These are phyloP conservation scores for Thelephora ganbajun DNA, from an alignment of 768 basidiomycete species.

Conservation along the genomic window DNA sequence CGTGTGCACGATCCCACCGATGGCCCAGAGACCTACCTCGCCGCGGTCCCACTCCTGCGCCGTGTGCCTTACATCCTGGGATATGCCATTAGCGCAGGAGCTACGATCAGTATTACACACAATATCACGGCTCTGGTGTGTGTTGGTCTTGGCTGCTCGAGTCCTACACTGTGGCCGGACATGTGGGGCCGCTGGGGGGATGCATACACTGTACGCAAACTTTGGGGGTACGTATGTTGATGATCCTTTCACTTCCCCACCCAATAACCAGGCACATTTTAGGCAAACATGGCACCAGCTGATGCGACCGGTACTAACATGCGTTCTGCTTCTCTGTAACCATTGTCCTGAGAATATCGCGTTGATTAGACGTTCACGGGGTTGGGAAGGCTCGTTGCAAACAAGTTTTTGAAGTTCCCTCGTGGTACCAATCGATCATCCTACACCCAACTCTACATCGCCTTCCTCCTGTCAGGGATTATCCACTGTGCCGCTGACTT, in stretches of 20 bases:
- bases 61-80: not conserved
- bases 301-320: conserved; percentile 18
- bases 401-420: conserved; percentile 10
- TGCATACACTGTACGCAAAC: conserved; percentile 23
- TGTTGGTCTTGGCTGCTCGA: conserved; percentile 9
- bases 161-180: conserved; percentile 26
- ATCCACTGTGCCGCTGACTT: conserved; percentile 22
- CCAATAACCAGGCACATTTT: not conserved
- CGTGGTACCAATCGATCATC: conserved; percentile 14
- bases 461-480: conserved; percentile 21
- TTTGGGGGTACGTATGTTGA: conserved; percentile 25
- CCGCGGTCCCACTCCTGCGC: not conserved
- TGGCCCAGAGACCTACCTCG: not conserved
- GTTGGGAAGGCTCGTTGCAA: conserved; percentile 15
- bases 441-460: conserved; percentile 20
- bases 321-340: not conserved
- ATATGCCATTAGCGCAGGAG: not conserved
- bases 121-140: not conserved
- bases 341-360: not conserved
- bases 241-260: not conserved
- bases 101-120: not conserved
- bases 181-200: conserved; percentile 20
- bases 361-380: conserved; percentile 13
- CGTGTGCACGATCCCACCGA: not conserved
- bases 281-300: conserved; percentile 26